Conservation (phyloP, 768 basidiomycete species). For the Boletus rubescentipes region DNA sequence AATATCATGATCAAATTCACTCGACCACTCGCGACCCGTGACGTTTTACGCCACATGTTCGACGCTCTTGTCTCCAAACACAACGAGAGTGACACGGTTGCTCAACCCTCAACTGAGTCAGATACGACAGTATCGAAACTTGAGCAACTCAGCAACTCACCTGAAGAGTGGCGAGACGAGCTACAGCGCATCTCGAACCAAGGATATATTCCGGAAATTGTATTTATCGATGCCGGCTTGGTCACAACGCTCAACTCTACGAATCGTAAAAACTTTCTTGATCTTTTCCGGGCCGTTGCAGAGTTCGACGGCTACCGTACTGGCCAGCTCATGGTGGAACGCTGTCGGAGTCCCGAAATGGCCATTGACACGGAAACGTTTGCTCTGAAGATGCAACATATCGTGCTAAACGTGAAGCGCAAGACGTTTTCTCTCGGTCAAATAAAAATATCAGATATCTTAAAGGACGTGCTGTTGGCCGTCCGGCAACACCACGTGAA, state of each 20-base stretch:
- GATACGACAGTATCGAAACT: conserved; percentile 71
- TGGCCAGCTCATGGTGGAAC: conserved; percentile 94
- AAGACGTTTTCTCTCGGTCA: conserved; percentile 97
- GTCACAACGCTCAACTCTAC: conserved; percentile 79
- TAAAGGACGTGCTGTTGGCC: conserved; percentile 82
- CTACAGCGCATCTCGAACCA: conserved; percentile 57
- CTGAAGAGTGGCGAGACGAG: conserved; percentile 67
- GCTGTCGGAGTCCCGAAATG: conserved; percentile 87
- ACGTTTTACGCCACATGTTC: conserved; percentile 62
- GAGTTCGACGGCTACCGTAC: conserved; percentile 96
- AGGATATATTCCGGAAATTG: conserved; percentile 91
- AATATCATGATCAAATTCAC: conserved; percentile 99
- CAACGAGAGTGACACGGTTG: conserved; percentile 21
- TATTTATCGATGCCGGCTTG: conserved; percentile 96
- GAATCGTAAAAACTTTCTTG: conserved; percentile 93
- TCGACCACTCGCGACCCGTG: conserved; percentile 71
- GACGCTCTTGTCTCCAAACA: conserved; percentile 47
- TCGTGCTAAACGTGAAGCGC: conserved; percentile 89
- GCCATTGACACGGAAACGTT: conserved; percentile 93
- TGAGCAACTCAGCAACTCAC: conserved; percentile 53
- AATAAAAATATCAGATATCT: conserved; percentile 92
- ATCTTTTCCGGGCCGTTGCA: conserved; percentile 93
- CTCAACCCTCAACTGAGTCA: conserved; percentile 42
- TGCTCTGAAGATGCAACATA: conserved; percentile 96
- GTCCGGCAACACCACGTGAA: conserved; percentile 94